phyloP scores from a whole-genome alignment of 352 stramenopile species.

The Globisporangium alternatum region DNA sequence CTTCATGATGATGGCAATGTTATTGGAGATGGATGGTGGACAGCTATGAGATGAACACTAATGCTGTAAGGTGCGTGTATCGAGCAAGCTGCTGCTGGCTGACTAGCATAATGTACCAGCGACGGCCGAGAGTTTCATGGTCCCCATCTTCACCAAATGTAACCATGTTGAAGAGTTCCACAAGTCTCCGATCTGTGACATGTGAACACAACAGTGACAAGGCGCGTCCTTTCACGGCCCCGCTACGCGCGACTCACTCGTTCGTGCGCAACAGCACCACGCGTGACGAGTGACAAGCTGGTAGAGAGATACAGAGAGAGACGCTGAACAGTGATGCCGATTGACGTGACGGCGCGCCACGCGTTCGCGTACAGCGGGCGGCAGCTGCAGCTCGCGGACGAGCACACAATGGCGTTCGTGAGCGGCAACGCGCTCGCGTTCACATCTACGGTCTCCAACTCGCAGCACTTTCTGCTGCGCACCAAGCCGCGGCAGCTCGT shows the following conservation, averaged over 20 bases:
- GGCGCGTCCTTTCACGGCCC: slow-evolving; percentile 2
- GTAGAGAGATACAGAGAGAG: background rate
- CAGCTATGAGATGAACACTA: too few relatives aligned
- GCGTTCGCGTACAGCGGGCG: slow-evolving; percentile 61
- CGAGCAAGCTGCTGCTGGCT: background rate
- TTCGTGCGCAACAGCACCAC: too few relatives aligned
- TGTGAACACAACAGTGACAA: background rate
- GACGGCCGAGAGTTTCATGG: background rate
- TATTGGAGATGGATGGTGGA: too few relatives aligned
- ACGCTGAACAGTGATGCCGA: slow-evolving; percentile 22
- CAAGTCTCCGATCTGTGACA: slow-evolving; percentile 2
- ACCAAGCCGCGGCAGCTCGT: slow-evolving; percentile 50
- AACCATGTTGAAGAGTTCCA: background rate
- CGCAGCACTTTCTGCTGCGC: slow-evolving; percentile 64
- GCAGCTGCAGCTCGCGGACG: slow-evolving; percentile 60
- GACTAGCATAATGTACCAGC: background rate
- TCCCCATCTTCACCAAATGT: background rate
- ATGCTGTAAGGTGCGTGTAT: too few relatives aligned
- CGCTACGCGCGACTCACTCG: background rate
- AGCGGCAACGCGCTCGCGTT: slow-evolving; percentile 71
- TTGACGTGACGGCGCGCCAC: slow-evolving; percentile 62
- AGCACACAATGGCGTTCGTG: slow-evolving; percentile 59
- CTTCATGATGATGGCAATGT: too few relatives aligned
- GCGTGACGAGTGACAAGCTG: background rate
- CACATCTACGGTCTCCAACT: slow-evolving; percentile 51